Base-by-base conservation (phyloP, 139 green algal species). In the Coelastrella sp. region DNA sequence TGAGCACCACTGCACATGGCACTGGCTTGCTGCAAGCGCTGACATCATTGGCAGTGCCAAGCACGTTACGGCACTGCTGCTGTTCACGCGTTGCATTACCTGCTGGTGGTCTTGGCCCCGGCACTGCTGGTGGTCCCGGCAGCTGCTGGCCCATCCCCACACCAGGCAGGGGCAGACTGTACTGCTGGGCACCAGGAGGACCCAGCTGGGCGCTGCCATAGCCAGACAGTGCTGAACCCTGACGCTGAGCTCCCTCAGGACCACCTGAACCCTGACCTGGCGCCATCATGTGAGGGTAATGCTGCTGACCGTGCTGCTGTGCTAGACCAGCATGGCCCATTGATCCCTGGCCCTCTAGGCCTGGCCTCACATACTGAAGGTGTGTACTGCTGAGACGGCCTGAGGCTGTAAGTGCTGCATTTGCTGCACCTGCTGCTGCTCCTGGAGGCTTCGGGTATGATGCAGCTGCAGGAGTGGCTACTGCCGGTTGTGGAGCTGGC, bases 341-440 rank as follows among this genome's bases (percentile, higher is more conserved):
- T 80, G 68, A 59, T 16, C 7, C n/a, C 17, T 83, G 85, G 8
- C 32, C n/a, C 59, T 90, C 73, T 22, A 90, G 74, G 4, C 73
- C 85, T 22, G 85, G 85, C 58, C 85, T 64, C 57, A 90, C 85
- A 65, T 90, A 90, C 57, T 90, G 73, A 59, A 90, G 73, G 85
- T 90, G 85, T 16, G 64, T 74, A 68, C 73, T 84, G 85, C 68
- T 64, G 8, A 87, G 61, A 7, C 82, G 58, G 8, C 73, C 73
- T 81, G 83, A 22, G 16, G 83, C 10, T 23, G 73, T 32, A 4
- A 57, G 47, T 4, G 47, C 85, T 17, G 73, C 4, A 19, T 54
- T 13, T 0, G 14, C 73, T 78, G 82, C 64, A 64, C 76, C 77
- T 79, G 68, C n/a, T 54, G 10, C n/a, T 57, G 54, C 58, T 68